phyloP scores from a whole-genome alignment of 805 yeast genomes.

The Cyberlindnera mississippiensis region DNA sequence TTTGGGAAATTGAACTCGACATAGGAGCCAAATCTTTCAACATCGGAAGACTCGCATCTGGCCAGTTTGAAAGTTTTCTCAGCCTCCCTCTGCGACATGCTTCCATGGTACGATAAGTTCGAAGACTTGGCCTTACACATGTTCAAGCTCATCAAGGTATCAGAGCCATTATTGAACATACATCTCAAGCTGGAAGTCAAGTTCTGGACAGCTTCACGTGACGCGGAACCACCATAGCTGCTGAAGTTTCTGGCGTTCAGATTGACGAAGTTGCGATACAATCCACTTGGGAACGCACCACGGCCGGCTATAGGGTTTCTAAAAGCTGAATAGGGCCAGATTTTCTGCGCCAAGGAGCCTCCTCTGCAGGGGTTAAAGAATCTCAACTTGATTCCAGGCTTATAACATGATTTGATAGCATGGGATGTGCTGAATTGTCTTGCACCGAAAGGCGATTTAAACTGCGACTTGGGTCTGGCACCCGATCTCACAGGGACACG shows the following conservation, averaged over 20 bases:
- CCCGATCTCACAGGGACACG: slow-evolving; percentile 37
- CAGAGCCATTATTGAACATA: slow-evolving; percentile 32
- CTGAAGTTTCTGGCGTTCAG: slow-evolving; percentile 37
- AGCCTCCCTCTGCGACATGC: slow-evolving; percentile 29
- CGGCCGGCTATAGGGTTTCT: slow-evolving; percentile 22
- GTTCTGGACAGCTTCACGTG: slow-evolving; percentile 56
- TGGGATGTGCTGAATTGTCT: slow-evolving; percentile 28
- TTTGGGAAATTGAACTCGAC: slow-evolving; percentile 55
- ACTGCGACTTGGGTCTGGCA: slow-evolving; percentile 7
- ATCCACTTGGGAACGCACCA: slow-evolving; percentile 27
- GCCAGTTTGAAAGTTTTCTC: slow-evolving; percentile 33
- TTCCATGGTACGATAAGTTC: slow-evolving; percentile 22
- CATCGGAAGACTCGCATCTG: slow-evolving; percentile 29
- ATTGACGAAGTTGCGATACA: slow-evolving; percentile 34
- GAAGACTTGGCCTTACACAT: slow-evolving; percentile 9
- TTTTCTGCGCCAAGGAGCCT: slow-evolving; percentile 9
- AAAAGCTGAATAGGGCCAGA: slow-evolving; percentile 27
- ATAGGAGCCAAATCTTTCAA: slow-evolving; percentile 40
- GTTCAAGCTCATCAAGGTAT: slow-evolving; percentile 23
- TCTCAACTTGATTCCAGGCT: slow-evolving; percentile 9
- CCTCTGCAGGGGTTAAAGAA: slow-evolving; percentile 1
- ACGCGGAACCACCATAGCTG: slow-evolving; percentile 33
- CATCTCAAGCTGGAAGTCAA: slow-evolving; percentile 48
- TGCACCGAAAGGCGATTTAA: slow-evolving; percentile 18
- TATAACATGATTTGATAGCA: slow-evolving; percentile 6